A percentile compares a stretch with the other conserved stretches of the same genome.
phyloP scores from a whole-genome alignment of 2,329 filamentous ascomycete species.

The Achaetomium macrosporum region DNA sequence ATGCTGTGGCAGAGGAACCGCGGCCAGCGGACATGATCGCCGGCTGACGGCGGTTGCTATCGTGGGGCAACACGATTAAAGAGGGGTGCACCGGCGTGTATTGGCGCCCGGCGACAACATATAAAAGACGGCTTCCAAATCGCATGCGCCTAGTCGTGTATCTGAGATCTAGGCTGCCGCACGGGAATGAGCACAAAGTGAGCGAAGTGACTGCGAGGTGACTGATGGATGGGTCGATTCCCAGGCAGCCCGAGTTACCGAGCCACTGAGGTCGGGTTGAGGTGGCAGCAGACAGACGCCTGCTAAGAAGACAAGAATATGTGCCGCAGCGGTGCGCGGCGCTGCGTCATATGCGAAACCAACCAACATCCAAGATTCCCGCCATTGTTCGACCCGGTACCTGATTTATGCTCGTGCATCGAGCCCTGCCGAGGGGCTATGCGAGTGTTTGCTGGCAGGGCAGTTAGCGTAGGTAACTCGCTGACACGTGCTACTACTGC shows the following conservation, averaged over 20 bases:
- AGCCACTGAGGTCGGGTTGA: conserved; percentile 2
- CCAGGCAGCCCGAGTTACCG: conserved; percentile 17
- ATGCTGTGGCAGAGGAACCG: background rate
- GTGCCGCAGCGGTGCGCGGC: conserved; percentile 16
- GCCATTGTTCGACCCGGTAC: background rate
- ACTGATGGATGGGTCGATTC: conserved; percentile 4
- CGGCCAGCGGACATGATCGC: conserved; percentile 4
- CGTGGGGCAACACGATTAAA: conserved; percentile 5
- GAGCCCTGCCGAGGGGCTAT: conserved; percentile 9
- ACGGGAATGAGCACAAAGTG: background rate
- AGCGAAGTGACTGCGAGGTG: background rate
- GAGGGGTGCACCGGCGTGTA: conserved; percentile 7
- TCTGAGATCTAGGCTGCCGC: conserved; percentile 11
- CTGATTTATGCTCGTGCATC: background rate
- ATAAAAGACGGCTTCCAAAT: conserved; percentile 1
- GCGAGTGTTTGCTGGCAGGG: background rate
- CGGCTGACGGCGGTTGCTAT: background rate
- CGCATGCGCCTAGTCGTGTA: background rate
- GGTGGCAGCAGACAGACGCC: conserved; percentile 1
- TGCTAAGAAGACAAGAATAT: background rate
- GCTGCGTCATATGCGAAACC: conserved; percentile 17
- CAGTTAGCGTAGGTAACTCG: too few species aligned
- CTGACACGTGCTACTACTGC: too few species aligned
- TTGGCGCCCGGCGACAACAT: conserved; percentile 1
- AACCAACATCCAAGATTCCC: conserved; percentile 18